Base-by-base conservation (phyloP, 2,329 filamentous ascomycete genomes). In the Colletotrichum spaethianum region DNA sequence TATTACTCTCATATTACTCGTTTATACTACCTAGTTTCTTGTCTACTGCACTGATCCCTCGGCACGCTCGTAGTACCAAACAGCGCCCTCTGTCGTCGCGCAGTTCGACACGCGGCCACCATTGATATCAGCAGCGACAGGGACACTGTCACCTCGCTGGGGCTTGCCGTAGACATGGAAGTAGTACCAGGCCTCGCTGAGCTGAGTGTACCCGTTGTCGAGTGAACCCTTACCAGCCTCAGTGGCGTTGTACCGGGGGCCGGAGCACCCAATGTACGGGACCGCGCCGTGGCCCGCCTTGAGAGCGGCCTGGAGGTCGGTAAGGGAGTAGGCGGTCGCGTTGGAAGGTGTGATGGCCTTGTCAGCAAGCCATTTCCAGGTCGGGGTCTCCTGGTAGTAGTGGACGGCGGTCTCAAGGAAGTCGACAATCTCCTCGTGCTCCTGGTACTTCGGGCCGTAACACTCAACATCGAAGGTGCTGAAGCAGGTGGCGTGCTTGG, bases 131-230 rank as follows among this genome's bases (percentile, higher is more conserved):
- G 83, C 82, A n/a, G 80, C 77, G 12, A 85, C 77, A 6, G 85
- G 83, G 31, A 87, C 76, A 12, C 82, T 84, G 50, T 86, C 79
- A 2, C 82, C 83, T 66, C 85, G 81, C 81, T 92, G 91, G 8
- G 89, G 86, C 20, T 84, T 80, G 4, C 91, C 91, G 67, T 84
- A 85, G 63, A 89, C 87, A 79, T 92, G 87, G 79, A 88, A 86
- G 76, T 92, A 92, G 77, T 93, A 93, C 90, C 90, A 93, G 16
- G 91, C 84, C 84, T 93, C 91, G 70, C 79, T 86, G 59, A 93
- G 75, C 40, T 86, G 83, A 1, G 90, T 92, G 73, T 82, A 82
- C 1, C 91, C 90, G 67, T 83, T 86, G 75, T 93, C 91, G 2
- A 77, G 76, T 2, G 85, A 86, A 26, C 87, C 86, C 72, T 80